Conservation (phyloP, 208 protist genomes). For the Crithidia fasciculata region DNA sequence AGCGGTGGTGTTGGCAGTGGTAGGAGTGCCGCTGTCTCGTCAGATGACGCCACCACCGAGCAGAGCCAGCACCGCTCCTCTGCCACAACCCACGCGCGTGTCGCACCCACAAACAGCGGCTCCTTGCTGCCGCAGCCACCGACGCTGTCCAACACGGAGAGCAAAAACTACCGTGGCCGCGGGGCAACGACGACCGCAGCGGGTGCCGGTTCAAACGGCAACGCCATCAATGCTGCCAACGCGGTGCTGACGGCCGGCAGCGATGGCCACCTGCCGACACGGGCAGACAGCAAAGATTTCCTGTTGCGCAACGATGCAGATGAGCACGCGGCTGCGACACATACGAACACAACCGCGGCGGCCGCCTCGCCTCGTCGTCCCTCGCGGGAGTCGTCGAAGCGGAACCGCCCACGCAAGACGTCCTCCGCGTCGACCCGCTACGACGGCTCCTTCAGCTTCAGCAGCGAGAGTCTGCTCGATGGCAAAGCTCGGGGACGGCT, state of each 20-base stretch:
- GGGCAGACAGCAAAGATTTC: slow-evolving; percentile 33
- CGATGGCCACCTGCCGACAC: slow-evolving; percentile 9
- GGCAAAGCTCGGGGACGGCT: slow-evolving; percentile 27
- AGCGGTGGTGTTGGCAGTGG: not conserved
- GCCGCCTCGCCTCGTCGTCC: not conserved
- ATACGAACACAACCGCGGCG: not conserved
- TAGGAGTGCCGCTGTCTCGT: not conserved
- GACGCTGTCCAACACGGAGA: slow-evolving; percentile 14
- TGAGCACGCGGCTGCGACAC: not conserved
- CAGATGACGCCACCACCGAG: not conserved
- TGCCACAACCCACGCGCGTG: too few species aligned
- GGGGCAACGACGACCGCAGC: not conserved
- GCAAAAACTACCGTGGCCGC: slow-evolving; percentile 8
- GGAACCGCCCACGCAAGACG: not conserved
- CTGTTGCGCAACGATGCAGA: slow-evolving; percentile 11
- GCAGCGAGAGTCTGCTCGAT: slow-evolving; percentile 29
- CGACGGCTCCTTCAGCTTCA: slow-evolving; percentile 31
- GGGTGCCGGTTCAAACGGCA: not conserved
- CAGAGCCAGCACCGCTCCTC: not conserved
- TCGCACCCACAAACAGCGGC: not conserved
- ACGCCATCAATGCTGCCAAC: slow-evolving; percentile 8
- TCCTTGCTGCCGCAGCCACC: slow-evolving; percentile 20
- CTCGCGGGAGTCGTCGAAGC: slow-evolving; percentile 7
- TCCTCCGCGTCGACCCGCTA: not conserved
- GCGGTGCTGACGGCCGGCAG: slow-evolving; percentile 7